Conservation (phyloP, 805 yeast genomes). For the Metschnikowia cerradonensis region DNA sequence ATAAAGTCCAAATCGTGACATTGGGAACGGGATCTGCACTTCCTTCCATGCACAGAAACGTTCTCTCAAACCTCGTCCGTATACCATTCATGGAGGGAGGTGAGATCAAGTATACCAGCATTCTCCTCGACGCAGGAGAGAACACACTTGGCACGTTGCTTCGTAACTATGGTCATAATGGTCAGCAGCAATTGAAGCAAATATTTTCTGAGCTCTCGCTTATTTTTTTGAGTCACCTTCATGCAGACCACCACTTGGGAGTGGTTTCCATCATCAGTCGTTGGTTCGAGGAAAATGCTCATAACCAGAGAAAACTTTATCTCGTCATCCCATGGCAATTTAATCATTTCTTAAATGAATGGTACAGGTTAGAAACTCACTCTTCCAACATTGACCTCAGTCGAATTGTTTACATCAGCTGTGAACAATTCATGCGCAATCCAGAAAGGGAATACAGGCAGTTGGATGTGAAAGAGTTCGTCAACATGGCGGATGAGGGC, state of each 20-base stretch:
- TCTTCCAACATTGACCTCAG: slow-evolving; percentile 27
- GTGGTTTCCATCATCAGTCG: slow-evolving; percentile 60
- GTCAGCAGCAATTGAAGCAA: slow-evolving; percentile 27
- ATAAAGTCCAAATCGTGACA: slow-evolving; percentile 64
- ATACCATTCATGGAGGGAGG: slow-evolving; percentile 46
- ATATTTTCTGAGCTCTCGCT: slow-evolving; percentile 60
- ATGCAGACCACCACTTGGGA: slow-evolving; percentile 97
- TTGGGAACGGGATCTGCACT: slow-evolving; percentile 92
- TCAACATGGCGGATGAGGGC: slow-evolving; percentile 26
- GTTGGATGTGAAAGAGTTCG: slow-evolving; percentile 29
- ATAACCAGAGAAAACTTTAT: slow-evolving; percentile 39
- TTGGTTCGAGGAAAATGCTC: slow-evolving; percentile 52
- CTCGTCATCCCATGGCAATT: slow-evolving; percentile 76
- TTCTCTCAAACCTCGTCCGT: slow-evolving; percentile 72
- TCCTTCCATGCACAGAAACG: slow-evolving; percentile 83
- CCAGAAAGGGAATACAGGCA: slow-evolving; percentile 28
- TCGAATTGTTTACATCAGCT: slow-evolving; percentile 50
- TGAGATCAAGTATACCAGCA: slow-evolving; percentile 33
- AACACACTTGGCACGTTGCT: slow-evolving; percentile 72
- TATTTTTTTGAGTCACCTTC: slow-evolving; percentile 81
- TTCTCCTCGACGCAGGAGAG: slow-evolving; percentile 93
- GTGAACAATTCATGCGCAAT: slow-evolving; percentile 50
- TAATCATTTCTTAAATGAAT: slow-evolving; percentile 61
- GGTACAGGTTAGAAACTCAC: slow-evolving; percentile 50
- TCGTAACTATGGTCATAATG: slow-evolving; percentile 54